Base-by-base conservation (phyloP, 2,329 filamentous ascomycete species). In the Clarireedia paspali region DNA sequence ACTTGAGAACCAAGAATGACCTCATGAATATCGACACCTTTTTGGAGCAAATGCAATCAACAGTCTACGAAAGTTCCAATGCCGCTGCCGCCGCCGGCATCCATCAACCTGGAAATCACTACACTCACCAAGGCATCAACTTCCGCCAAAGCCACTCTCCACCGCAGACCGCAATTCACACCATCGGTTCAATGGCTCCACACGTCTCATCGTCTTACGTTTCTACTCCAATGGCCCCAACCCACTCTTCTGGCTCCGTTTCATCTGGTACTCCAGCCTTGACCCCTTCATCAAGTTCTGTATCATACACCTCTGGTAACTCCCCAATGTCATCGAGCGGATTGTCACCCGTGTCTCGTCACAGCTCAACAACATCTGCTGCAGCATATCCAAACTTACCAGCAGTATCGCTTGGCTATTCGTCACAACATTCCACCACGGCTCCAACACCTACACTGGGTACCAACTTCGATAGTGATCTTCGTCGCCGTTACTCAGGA, bases 1-100 rank as follows among this genome's bases (percentile, higher is more conserved):
- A 91, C 66, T 80, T 95, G 55, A 85, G 92, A 68, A 96, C 91
- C 49, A 96, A 97, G 80, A 91, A 84, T 70, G 94, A 99, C 70
- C 78, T 99, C 45, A 77, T 95, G 70, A 91, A 95, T 70, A 91
- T 97, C 67, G 94, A 97, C 71, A 88, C 91, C 68, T 89, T 97
- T 71, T 82, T 99, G 55, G 91, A 96, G 73, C 90, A 96, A 73
- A 92, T 97, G 79, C 91, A 96, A 73, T 85, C 87, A 62, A 96
- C 92, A 47, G 90, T 97, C 49, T 97, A 97, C 70, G 94, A 97
- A 74, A 95, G 87, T 70, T 85, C 91, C 55, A 89, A 85, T 65
- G 86, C 91, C 50, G 86, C 90, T 34, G 89, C 89, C 2, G 83
- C 84, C 12, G 86, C 87, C 45, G 88, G 89, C 57, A 82, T 95